These are phyloP conservation scores for Cordyceps farinosa DNA, from an alignment of 2,329 filamentous ascomycete genomes.

Conservation along the genomic window DNA sequence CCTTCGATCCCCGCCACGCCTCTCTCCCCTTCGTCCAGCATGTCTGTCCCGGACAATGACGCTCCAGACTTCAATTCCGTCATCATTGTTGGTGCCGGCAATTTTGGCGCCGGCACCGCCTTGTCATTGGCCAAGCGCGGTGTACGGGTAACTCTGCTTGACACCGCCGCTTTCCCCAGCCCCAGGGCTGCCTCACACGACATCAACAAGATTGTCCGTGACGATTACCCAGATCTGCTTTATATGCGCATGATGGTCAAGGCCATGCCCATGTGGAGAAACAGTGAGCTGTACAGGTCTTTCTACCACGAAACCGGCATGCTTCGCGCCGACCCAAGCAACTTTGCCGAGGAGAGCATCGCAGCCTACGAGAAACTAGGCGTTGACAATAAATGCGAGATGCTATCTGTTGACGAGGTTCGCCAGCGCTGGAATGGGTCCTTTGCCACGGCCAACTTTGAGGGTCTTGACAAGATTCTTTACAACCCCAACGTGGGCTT, in stretches of 20 bases:
- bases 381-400: slow-evolving; percentile 38
- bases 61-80: slow-evolving; percentile 22
- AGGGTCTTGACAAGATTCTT: slow-evolving; percentile 51
- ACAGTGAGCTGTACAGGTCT: slow-evolving; percentile 46
- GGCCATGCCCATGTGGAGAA: slow-evolving; percentile 39
- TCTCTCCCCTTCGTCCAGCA: slow-evolving; percentile 13
- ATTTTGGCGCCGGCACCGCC: slow-evolving; percentile 43
- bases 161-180: slow-evolving; percentile 35
- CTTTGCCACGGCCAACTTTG: slow-evolving; percentile 56
- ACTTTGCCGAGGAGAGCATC: slow-evolving; percentile 44
- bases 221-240: slow-evolving; percentile 39
- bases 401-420: slow-evolving; percentile 48
- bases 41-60: slow-evolving; percentile 11
- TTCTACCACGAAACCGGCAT: slow-evolving; percentile 58
- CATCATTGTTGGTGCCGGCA: slow-evolving; percentile 42
- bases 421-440: slow-evolving; percentile 52
- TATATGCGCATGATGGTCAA: slow-evolving; percentile 40
- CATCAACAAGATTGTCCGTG: slow-evolving; percentile 43
- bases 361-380: slow-evolving; percentile 34
- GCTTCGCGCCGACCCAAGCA: slow-evolving; percentile 39
- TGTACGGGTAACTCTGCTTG: slow-evolving; percentile 34
- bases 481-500: slow-evolving; percentile 58
- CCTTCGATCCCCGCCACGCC: slow-evolving; percentile 18
- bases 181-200: slow-evolving; percentile 45
- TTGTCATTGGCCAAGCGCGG: slow-evolving; percentile 32